Evolutionary conservation across 345 rosid species (phyloP).

Genomic region (Corymbia maculata): DNA sequence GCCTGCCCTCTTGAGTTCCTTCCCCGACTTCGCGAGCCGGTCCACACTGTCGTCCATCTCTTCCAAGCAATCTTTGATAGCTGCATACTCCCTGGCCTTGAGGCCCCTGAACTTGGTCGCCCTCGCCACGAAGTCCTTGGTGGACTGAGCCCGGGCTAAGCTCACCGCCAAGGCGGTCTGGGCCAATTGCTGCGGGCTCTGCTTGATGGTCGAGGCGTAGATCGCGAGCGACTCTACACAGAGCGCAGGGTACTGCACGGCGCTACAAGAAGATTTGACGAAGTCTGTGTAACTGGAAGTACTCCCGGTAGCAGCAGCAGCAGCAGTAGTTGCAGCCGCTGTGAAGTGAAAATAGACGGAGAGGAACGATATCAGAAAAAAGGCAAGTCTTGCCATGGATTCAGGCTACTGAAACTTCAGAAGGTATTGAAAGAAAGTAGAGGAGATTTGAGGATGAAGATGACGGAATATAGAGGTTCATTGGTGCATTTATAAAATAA

Average conservation of each 20-base stretch:
- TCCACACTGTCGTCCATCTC: constrained; percentile 67
- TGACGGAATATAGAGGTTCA: neutral
- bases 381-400: neutral
- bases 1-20: constrained; percentile 47
- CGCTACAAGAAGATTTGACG: constrained; percentile 49
- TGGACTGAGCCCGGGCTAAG: constrained; percentile 37
- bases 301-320: constrained; percentile 8
- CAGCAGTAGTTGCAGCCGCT: neutral
- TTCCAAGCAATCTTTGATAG: constrained; percentile 61
- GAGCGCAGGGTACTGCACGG: constrained; percentile 53
- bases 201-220: constrained; percentile 43
- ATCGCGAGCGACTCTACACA: constrained; percentile 57
- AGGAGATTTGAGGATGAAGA: neutral
- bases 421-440: neutral
- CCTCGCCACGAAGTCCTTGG: constrained; percentile 46
- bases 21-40: constrained; percentile 46
- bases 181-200: constrained; percentile 53
- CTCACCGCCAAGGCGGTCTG: constrained; percentile 72
- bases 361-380: neutral
- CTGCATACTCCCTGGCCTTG: constrained; percentile 43
- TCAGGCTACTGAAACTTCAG: neutral
- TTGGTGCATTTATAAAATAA: neutral
- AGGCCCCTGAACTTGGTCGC: constrained; percentile 45
- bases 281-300: constrained; percentile 15
- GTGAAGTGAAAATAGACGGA: neutral